Evolutionary conservation across 2,329 filamentous ascomycete genomes (phyloP).

Genomic region (Coniochaeta hoffmannii): DNA sequence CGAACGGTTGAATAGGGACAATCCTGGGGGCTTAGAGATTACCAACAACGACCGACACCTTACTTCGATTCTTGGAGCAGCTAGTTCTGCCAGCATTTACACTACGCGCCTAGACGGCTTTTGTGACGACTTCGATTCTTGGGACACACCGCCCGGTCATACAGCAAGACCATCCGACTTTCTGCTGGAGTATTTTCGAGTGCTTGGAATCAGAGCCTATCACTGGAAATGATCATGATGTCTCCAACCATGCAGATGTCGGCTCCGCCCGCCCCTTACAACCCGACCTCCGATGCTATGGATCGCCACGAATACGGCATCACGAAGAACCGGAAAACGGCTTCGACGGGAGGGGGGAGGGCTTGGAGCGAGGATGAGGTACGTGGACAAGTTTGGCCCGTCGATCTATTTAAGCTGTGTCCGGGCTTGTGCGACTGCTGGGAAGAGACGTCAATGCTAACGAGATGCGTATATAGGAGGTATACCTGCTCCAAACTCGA

Average conservation of each 20-base stretch:
- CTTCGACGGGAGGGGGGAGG: conserved; percentile 66
- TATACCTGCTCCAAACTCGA: conserved; percentile 75
- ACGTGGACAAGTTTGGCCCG: conserved; percentile 20
- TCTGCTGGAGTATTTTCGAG: not conserved
- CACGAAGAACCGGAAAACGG: conserved; percentile 58
- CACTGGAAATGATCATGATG: conserved; percentile 28
- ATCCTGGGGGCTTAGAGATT: too few relatives aligned
- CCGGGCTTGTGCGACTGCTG: not conserved
- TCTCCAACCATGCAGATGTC: conserved; percentile 42
- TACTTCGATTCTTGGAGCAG: conserved; percentile 38
- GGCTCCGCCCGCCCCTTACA: conserved; percentile 36
- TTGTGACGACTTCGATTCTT: conserved; percentile 22
- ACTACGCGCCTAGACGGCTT: not conserved
- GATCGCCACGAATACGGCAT: conserved; percentile 53
- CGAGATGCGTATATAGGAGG: conserved; percentile 49
- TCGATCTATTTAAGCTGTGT: not conserved
- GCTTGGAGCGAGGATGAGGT: conserved; percentile 86
- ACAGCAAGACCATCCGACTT: conserved; percentile 11
- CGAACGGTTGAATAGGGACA: too few relatives aligned
- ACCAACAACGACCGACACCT: conserved; percentile 3
- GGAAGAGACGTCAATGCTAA: not conserved
- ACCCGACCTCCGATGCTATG: conserved; percentile 44
- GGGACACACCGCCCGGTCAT: conserved; percentile 25
- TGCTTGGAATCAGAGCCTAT: not conserved
- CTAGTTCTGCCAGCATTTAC: conserved; percentile 26